phyloP scores from a whole-genome alignment of 495 filamentous ascomycete species.

The Chaetomidium leptoderma region DNA sequence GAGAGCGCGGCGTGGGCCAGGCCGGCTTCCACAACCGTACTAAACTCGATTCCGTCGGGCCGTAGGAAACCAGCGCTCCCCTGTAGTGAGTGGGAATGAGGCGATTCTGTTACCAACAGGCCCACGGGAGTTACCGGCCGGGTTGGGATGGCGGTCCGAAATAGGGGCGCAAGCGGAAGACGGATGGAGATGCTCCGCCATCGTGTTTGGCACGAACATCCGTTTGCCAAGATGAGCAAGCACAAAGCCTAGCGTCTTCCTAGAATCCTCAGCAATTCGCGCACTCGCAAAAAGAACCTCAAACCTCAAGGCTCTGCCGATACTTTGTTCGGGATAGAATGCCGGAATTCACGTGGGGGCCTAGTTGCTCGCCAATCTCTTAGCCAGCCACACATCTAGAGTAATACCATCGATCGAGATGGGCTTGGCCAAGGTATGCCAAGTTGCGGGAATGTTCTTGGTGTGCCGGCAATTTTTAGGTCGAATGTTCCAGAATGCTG shows the following conservation, averaged over 20 bases:
- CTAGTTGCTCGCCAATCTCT: no score
- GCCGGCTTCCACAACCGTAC: slow-evolving; percentile 24
- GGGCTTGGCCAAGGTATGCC: not conserved
- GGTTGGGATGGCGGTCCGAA: slow-evolving; percentile 7
- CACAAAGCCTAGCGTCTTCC: not conserved
- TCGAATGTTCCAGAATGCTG: not conserved
- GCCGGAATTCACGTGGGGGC: not conserved
- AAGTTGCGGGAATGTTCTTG: not conserved
- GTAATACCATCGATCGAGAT: not conserved
- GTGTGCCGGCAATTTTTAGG: not conserved
- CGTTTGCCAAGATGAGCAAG: not conserved
- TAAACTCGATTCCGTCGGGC: slow-evolving; percentile 17
- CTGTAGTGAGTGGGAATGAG: slow-evolving; percentile 1
- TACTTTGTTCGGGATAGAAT: not conserved
- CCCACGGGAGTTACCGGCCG: not conserved
- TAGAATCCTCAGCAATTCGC: no score
- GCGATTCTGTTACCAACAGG: not conserved
- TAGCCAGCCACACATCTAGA: no score
- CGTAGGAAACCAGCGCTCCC: not conserved
- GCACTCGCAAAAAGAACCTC: no score
- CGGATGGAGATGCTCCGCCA: slow-evolving; percentile 1
- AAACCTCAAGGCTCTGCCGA: no score
- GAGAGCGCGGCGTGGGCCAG: slow-evolving; percentile 16
- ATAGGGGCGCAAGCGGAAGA: not conserved
- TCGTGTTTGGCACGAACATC: not conserved